phyloP scores from a whole-genome alignment of 2,329 filamentous ascomycete species.

The Hirsutella rhossiliensis region DNA sequence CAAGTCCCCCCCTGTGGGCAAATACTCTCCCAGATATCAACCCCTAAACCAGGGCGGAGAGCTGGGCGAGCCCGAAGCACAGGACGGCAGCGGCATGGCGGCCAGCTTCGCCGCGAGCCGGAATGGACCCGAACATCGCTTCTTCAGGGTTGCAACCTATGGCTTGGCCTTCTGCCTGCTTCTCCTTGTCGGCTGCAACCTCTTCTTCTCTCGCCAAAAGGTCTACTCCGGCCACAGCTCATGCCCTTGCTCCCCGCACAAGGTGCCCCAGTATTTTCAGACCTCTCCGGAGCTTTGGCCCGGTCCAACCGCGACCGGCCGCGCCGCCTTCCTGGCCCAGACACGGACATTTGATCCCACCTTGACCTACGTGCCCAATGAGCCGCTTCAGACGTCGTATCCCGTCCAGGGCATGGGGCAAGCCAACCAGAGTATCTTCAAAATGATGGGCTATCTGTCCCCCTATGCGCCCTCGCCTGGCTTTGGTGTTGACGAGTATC shows the following conservation, averaged over 20 bases:
- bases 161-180: conserved; percentile 21
- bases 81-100: conserved; percentile 6
- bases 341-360: conserved; percentile 56
- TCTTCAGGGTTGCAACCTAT: conserved; percentile 15
- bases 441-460: conserved; percentile 53
- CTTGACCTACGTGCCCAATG: conserved; percentile 53
- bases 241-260: conserved; percentile 19
- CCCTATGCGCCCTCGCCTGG: conserved; percentile 62
- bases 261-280: conserved; percentile 51
- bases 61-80: background rate
- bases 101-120: conserved; percentile 5
- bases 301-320: conserved; percentile 60
- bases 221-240: conserved; percentile 12
- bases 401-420: conserved; percentile 49
- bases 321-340: conserved; percentile 58
- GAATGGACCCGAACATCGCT: conserved; percentile 13
- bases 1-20: background rate
- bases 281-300: conserved; percentile 46
- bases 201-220: conserved; percentile 21
- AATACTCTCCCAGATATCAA: conserved; percentile 13
- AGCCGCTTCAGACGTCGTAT: conserved; percentile 58
- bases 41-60: conserved; percentile 21
- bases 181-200: conserved; percentile 23
- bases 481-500: conserved; percentile 63
- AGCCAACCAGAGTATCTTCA: conserved; percentile 54